Evolutionary conservation across 148 eudicot species (phyloP), one percentile per base, ranked within the genome.

Genomic region (Rhododendron vialii): DNA sequence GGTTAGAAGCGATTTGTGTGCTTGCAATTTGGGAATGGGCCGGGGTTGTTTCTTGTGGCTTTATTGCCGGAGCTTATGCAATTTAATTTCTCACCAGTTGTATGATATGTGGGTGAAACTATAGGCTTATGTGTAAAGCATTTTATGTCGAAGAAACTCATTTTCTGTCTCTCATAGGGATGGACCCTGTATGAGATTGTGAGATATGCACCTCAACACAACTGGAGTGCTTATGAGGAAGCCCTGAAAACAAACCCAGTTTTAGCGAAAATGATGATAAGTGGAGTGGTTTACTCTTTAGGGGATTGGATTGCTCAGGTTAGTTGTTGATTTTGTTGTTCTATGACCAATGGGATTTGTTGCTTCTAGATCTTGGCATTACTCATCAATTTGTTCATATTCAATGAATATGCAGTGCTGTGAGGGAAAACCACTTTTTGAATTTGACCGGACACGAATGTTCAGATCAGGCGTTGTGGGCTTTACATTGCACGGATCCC

Each of bases 281-380:
- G 99, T 89, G 99, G 99, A 89, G 95, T 97, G 30, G 99, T 97
- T 57, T 97, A 97, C 89, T 94, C 99, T 59, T 4, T 95, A 17
- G 99, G 99, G 76, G 99, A 97, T 90, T 97, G 99, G 99, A 97
- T 97, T 86, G 99, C 99, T 63, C 99, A 97, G 96, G 99, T 97
- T 88, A 51, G 95, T 86, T 78, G 41, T 5, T 84, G 33, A 18
- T 88, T 20, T 83, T 63, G 26, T 30, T 24, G 51, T 36, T 43
- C 59, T 80, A 57, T 57, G 45, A 38, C 63, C 50, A 38, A 28
- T 26, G 65, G 15, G 20, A 45, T 71, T 11, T 43, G 45, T 76
- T 63, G 38, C 20, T 45, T 65, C 22, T n/a, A 5, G 45, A n/a
- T n/a, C 59, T 55, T 59, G 61, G 84, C 30, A 15, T 11, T 2